Percentiles rank a stretch among this genome's conserved stretches.
phyloP scores from a whole-genome alignment of 352 stramenopile genomes.

The Globisporangium paroecandrum region DNA sequence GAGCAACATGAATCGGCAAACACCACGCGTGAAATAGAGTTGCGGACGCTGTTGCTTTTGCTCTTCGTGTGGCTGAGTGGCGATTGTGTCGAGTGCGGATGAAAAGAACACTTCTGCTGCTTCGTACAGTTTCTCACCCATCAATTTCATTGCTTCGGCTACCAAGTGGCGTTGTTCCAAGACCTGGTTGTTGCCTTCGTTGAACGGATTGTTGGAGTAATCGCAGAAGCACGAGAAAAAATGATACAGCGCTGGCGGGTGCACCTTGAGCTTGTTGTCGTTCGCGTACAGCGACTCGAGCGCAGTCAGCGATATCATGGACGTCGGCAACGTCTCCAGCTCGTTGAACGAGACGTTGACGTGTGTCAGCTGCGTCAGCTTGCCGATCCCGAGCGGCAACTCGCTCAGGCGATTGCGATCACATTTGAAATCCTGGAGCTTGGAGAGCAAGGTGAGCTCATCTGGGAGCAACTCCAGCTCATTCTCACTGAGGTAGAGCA shows the following conservation, averaged over 20 bases:
- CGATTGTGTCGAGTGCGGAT: conserved; percentile 23
- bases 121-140: conserved; percentile 27
- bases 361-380: conserved; percentile 30
- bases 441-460: conserved; percentile 28
- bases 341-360: conserved; percentile 49
- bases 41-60: conserved; percentile 23
- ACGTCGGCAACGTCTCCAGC: conserved; percentile 45
- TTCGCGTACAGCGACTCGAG: conserved; percentile 44
- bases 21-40: conserved; percentile 37
- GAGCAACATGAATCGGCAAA: conserved; percentile 46
- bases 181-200: neutral
- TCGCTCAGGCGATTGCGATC: conserved; percentile 33
- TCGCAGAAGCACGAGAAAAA: conserved; percentile 38
- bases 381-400: conserved; percentile 37
- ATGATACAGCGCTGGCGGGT: conserved; percentile 27
- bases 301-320: conserved; percentile 31
- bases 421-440: conserved; percentile 33
- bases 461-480: conserved; percentile 37
- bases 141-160: conserved; percentile 25
- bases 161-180: conserved; percentile 3
- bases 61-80: conserved; percentile 17
- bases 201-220: conserved; percentile 68
- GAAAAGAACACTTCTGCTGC: conserved; percentile 31
- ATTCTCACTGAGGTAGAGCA: conserved; percentile 46
- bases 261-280: conserved; percentile 38